These are phyloP conservation scores for Mucor mucedo DNA, from an alignment of 371 early-diverging fungal genomes.

Conservation along the genomic window DNA sequence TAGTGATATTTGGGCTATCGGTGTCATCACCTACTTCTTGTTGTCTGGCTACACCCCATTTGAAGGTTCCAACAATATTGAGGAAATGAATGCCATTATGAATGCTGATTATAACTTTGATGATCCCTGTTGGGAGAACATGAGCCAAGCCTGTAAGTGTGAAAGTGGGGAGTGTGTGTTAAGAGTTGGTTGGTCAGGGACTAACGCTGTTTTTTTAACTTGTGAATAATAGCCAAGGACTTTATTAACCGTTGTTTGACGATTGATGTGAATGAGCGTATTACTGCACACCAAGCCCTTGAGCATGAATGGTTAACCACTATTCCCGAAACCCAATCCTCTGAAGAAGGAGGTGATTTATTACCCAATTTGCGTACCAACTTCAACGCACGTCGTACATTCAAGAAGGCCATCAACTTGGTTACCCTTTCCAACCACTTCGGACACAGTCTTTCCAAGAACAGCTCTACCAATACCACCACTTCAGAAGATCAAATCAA, in stretches of 20 bases:
- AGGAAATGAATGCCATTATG: constrained; percentile 76
- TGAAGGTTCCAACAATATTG: constrained; percentile 69
- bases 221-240: constrained; percentile 68
- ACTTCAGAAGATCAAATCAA: constrained; percentile 31
- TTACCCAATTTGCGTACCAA: constrained; percentile 80
- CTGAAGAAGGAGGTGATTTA: constrained; percentile 55
- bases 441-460: constrained; percentile 37
- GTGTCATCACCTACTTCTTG: constrained; percentile 90
- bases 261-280: constrained; percentile 73
- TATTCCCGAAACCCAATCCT: constrained; percentile 27
- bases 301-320: constrained; percentile 72
- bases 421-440: constrained; percentile 56
- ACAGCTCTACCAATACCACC: constrained; percentile 12
- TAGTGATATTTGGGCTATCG: constrained; percentile 92
- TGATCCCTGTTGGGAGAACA: constrained; percentile 79
- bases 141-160: constrained; percentile 41
- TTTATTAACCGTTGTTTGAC: constrained; percentile 80
- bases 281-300: constrained; percentile 78
- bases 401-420: constrained; percentile 73
- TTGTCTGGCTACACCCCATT: constrained; percentile 92
- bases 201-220: no score
- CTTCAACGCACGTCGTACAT: constrained; percentile 81
- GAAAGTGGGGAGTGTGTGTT: neutral
- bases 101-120: constrained; percentile 77
- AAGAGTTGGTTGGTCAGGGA: no score